Percentiles rank a stretch among this genome's conserved stretches.
Conservation (phyloP, 495 filamentous ascomycete species). For the Thozetella sp. region DNA sequence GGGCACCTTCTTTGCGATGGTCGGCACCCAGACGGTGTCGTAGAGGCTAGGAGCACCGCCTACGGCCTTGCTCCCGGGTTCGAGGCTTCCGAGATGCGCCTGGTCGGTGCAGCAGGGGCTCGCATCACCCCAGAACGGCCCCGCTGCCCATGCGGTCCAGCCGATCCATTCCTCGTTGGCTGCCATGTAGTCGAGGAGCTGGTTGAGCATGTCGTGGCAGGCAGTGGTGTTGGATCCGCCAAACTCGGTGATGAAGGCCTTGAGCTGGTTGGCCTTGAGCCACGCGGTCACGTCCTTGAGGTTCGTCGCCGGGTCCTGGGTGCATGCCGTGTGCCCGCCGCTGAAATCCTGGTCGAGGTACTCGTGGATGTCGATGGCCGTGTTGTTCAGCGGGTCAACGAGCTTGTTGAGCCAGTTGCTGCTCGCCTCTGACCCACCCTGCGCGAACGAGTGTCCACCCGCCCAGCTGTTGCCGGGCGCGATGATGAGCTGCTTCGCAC, state of each 20-base stretch:
- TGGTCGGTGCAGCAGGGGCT: constrained; percentile 51
- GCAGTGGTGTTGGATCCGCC: constrained; percentile 48
- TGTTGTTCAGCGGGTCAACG: constrained; percentile 47
- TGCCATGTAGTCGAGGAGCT: constrained; percentile 49
- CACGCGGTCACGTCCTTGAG: constrained; percentile 45
- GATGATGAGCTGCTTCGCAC: constrained; percentile 47
- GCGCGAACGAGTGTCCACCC: constrained; percentile 48
- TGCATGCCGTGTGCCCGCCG: constrained; percentile 40
- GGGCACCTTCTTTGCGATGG: constrained; percentile 44
- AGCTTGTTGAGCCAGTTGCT: constrained; percentile 42
- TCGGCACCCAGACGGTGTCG: constrained; percentile 42
- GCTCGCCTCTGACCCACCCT: constrained; percentile 41
- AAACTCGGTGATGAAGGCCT: constrained; percentile 57
- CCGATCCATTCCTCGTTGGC: constrained; percentile 53
- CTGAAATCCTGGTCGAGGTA: constrained; percentile 54
- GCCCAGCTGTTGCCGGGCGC: constrained; percentile 51
- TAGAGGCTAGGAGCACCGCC: constrained; percentile 47
- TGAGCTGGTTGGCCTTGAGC: constrained; percentile 49
- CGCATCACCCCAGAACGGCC: constrained; percentile 48
- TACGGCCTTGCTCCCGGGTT: constrained; percentile 43
- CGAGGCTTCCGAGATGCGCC: constrained; percentile 41
- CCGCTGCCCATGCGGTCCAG: constrained; percentile 56
- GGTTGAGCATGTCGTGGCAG: constrained; percentile 42
- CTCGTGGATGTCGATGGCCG: constrained; percentile 55
- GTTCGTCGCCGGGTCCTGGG: constrained; percentile 34